Base-by-base conservation (phyloP, 345 rosid species). In the Bruguiera parviflora region DNA sequence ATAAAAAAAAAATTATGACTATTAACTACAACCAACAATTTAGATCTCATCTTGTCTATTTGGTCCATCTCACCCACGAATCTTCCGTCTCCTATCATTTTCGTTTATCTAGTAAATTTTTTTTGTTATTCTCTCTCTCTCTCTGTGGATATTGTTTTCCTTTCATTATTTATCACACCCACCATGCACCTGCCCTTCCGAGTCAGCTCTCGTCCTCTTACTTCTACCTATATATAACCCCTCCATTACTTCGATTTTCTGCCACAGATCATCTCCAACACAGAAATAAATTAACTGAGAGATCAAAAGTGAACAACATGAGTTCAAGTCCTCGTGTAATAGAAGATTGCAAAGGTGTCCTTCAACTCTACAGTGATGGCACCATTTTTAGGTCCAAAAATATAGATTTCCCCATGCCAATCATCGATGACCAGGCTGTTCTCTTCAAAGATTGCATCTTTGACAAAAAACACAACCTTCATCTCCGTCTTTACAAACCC, bases 401-500 rank as follows among this genome's bases (percentile, higher is more conserved):
- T 31, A 76, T 81, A 15, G 61, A 80, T 1, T 80, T 75, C 67
- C 63, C 70, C 64, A 16, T 69, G 32, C 80, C 84, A 39, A 24
- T 68, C 18, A 37, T 84, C 61, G 8, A 75, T 6, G 83, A 84
- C 66, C 53, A 72, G 7, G 72, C 85, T 10, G 78, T 87, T 66
- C 49, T 78, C 69, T 84, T 79, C 82, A 82, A 87, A 67, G 97
- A 91, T 67, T 79, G 32, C 5, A 64, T 84, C 69, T 91, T 72
- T 49, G 79, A 91, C 83, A 71, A 75, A 57, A 58, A 35, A 2
- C 77, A 84, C 65, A 69, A 80, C 61, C 92, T 91, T 63, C 71
- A 78, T 53, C 95, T 91, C 64, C 92, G 97, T 66, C 77, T 91
- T 55, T 91, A 87, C 82, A 87, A 82, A 69, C 76, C 76, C 31